phyloP scores from a whole-genome alignment of 495 filamentous ascomycete genomes.

The Gamarada debralockiae region DNA sequence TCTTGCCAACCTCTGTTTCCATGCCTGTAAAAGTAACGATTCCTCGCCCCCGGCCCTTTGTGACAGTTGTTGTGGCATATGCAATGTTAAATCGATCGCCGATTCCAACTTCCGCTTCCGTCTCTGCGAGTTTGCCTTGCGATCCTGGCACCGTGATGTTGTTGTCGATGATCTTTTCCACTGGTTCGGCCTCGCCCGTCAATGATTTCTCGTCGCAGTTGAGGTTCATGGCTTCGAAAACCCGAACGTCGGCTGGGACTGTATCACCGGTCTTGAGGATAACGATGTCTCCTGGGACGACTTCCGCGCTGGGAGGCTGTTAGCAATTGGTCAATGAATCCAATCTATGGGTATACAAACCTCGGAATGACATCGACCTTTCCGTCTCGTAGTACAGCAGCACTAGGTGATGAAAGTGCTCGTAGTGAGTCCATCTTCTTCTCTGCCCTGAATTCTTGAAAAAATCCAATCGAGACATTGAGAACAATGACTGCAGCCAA shows the following conservation, averaged over 20 bases:
- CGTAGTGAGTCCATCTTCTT: conserved; percentile 82
- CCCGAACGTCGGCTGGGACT: conserved; percentile 70
- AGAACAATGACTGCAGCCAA: conserved; percentile 76
- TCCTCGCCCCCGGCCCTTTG: conserved; percentile 63
- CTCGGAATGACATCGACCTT: conserved; percentile 58
- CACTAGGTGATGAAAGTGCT: conserved; percentile 74
- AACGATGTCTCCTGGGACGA: conserved; percentile 81
- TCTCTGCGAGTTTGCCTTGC: conserved; percentile 21
- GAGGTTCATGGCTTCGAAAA: conserved; percentile 79
- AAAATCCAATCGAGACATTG: conserved; percentile 76
- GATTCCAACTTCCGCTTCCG: conserved; percentile 51
- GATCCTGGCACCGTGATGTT: conserved; percentile 31
- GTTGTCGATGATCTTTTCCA: conserved; percentile 35
- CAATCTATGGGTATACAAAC: conserved; percentile 26
- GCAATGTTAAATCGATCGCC: conserved; percentile 68
- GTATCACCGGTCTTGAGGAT: conserved; percentile 81
- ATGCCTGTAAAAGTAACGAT: conserved; percentile 71
- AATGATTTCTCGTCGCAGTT: conserved; percentile 66
- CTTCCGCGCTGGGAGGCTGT: conserved; percentile 48
- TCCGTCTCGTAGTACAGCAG: conserved; percentile 71
- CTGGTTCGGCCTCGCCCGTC: conserved; percentile 69
- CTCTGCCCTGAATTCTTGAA: conserved; percentile 80
- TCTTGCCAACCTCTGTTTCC: conserved; percentile 81
- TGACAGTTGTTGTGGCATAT: conserved; percentile 63
- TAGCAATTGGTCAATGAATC: conserved; percentile 7